Percentiles rank a stretch among this genome's conserved stretches.
Conservation (phyloP, 106 monocot genomes). For the Iris macrosiphon region DNA sequence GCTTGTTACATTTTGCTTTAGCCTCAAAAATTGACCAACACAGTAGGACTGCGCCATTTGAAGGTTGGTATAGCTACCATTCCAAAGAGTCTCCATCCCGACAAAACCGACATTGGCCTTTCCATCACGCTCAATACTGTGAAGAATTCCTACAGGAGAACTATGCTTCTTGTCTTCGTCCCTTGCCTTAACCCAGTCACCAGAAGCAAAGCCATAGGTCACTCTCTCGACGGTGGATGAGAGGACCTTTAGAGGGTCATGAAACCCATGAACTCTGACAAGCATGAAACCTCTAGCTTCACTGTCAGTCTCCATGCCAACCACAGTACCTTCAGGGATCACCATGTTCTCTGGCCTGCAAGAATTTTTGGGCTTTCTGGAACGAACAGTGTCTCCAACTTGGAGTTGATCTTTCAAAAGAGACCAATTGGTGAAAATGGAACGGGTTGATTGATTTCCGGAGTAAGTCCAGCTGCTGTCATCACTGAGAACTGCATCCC, state of each 20-base stretch:
- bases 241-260: slow-evolving; percentile 62
- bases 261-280: slow-evolving; percentile 66
- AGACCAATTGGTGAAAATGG: slow-evolving; percentile 52
- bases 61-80: slow-evolving; percentile 47
- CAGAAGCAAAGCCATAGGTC: slow-evolving; percentile 56
- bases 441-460: slow-evolving; percentile 10
- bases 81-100: slow-evolving; percentile 63
- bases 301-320: slow-evolving; percentile 46
- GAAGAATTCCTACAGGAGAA: slow-evolving; percentile 71
- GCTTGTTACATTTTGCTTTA: slow-evolving; percentile 34
- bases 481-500: slow-evolving; percentile 12
- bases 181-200: slow-evolving; percentile 74
- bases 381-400: slow-evolving; percentile 83
- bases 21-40: slow-evolving; percentile 66
- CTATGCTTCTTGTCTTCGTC: slow-evolving; percentile 26
- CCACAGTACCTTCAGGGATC: slow-evolving; percentile 79
- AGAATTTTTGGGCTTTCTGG: slow-evolving; percentile 58
- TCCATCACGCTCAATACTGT: slow-evolving; percentile 64
- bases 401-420: slow-evolving; percentile 59
- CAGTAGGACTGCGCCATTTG: slow-evolving; percentile 70
- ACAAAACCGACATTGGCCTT: slow-evolving; percentile 49
- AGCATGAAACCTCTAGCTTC: slow-evolving; percentile 34
- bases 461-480: slow-evolving; percentile 9
- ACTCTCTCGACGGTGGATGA: slow-evolving; percentile 61
- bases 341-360: slow-evolving; percentile 56